Evolutionary conservation across 202 grass and related monocot species (phyloP), one percentile per base, ranked within the genome.

Genomic region (Brachypodium distachyon): DNA sequence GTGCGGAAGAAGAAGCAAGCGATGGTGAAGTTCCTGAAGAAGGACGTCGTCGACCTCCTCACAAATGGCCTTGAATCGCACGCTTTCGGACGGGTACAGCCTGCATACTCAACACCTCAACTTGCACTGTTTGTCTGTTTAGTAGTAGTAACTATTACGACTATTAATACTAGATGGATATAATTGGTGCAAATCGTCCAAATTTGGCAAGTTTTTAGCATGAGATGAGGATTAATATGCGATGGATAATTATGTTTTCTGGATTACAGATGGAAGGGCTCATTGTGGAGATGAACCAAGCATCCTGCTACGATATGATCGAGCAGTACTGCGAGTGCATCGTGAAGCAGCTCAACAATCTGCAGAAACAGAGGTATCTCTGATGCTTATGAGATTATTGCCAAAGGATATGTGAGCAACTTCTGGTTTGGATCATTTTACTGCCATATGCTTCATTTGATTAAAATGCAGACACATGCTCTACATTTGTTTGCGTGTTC

Each of bases 1-100:
- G 85, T 99, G 13, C 80, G 67, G 78, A 87, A 83, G 74, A 99
- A 99, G 87, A 99, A 99, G 76, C 89, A 93, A 66, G 96, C 87
- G 13, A 86, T 90, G 85, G 83, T 89, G 2, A 74, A 87, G 72
- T 93, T 92, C 84, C 69, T 99, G 49, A 99, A 82, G 85, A 85
- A 90, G 70, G 96, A 99, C 84, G 87, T 99, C 55, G 85, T 87
- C 42, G 92, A 93, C 66, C 92, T 99, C 67, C 50, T 99, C 83
- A 76, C 78, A 64, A 81, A 80, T 34, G 81, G 81, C 36, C 92
- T 79, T 21, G 85, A 96, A 31, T 42, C 63, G 48, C 83, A 87
- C 77, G 92, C 96, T 52, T 91, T 90, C 67, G 85, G 69, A 83
- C 77, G 96, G 96, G 96, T 98, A 92, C 54, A 33, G n/a, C 50